Evolutionary conservation across 768 basidiomycete genomes (phyloP), one percentile per base, ranked within the genome.

Genomic region (Mycena crocata): DNA sequence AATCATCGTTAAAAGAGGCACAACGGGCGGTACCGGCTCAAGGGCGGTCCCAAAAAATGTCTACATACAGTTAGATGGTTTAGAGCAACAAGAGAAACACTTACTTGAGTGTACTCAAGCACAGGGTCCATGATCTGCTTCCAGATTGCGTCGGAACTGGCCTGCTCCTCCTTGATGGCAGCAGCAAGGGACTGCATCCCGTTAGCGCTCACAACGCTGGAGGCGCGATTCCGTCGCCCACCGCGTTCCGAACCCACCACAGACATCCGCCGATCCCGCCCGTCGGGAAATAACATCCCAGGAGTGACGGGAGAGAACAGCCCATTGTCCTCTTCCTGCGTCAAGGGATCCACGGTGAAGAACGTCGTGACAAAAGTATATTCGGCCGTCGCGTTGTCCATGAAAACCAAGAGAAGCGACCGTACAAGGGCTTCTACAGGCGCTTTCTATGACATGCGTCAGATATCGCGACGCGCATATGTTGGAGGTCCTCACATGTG

Each of bases 351-450:
- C 64, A 75, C 75, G 40, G 86, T 82, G 81, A 99, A 99, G 82
- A 99, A 99, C 0, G 89, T 81, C 13, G 89, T 87, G 55, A 98
- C 79, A 73, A 99, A 99, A 1, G 90, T 84, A 78, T 96, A 97
- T 79, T 99, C 97, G 31, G 95, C 89, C 1, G 93, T 93, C 5
- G 94, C 91, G 74, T 99, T 99, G 81, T 98, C 96, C 87, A 97
- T 90, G 66, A 99, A 87, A 57, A 98, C 96, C 56, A 99, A 82
- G 51, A 95, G 81, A 28, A 95, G 81, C 0, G 96, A 97, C 28
- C 97, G 90, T 68, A 95, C 84, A 26, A 98, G 82, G 0, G 91
- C 91, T 80, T 99, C 98, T 1, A 91, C 77, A 0, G 92, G 88
- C 70, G 93, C 91, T 88, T 88, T 93, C 96, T 92, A 77, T 52